These are phyloP conservation scores for Cucurbita maxima DNA, from an alignment of 306 rosid genomes.

Conservation along the genomic window DNA sequence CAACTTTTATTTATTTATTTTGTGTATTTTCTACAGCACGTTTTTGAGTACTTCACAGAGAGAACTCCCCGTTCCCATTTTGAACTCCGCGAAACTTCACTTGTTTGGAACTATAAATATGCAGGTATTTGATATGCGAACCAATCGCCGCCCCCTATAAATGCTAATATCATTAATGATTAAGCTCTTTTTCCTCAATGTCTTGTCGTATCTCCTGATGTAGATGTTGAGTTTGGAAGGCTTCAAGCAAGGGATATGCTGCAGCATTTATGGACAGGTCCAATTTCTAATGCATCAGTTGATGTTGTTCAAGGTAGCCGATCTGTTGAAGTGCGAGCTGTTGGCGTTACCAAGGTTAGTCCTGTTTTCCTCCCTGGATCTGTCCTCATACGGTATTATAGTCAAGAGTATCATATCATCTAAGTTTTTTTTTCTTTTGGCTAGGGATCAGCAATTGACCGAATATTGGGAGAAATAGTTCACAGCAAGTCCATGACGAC, in stretches of 20 bases:
- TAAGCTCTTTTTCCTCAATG: conserved; percentile 3
- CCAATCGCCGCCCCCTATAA: not conserved
- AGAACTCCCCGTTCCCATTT: conserved; percentile 82
- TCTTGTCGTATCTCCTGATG: conserved; percentile 10
- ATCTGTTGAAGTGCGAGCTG: conserved; percentile 91
- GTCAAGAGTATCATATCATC: not conserved
- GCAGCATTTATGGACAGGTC: conserved; percentile 98
- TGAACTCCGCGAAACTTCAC: conserved; percentile 66
- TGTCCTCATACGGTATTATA: not conserved
- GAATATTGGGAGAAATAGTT: conserved; percentile 89
- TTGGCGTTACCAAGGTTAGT: conserved; percentile 80
- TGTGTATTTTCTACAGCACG: conserved; percentile 37
- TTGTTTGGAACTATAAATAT: conserved; percentile 93
- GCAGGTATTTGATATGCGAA: conserved; percentile 33
- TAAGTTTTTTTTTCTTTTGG: not conserved
- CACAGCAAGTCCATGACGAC: conserved; percentile 85
- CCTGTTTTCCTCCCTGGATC: not conserved
- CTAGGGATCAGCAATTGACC: conserved; percentile 97
- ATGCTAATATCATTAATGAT: not conserved
- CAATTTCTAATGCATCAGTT: conserved; percentile 84
- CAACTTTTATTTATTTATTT: conserved; percentile 1
- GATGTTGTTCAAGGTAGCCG: conserved; percentile 97
- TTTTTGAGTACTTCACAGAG: conserved; percentile 77
- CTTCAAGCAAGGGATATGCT: conserved; percentile 94
- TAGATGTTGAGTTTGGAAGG: conserved; percentile 83